Base-by-base conservation (phyloP, 2,329 filamentous ascomycete genomes). In the Penicillium aurantiogriseum region DNA sequence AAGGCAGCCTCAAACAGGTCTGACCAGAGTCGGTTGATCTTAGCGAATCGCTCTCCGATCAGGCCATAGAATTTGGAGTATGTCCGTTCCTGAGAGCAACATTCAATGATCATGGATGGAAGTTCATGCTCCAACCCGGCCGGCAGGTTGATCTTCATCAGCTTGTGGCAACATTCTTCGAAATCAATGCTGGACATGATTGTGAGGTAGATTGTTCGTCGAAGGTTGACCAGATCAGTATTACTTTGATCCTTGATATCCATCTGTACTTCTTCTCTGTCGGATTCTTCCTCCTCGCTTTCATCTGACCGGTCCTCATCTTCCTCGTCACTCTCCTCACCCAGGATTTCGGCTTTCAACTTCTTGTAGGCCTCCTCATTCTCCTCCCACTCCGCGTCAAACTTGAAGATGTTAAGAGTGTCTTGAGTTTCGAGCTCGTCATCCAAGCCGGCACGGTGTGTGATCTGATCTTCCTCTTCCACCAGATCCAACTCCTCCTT, bases 211-310 rank as follows among this genome's bases (percentile, higher is more conserved):
- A 97, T 99, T 7, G 91, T 96, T 69, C 92, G 86, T 59, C 94
- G 89, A 50, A 99, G 81, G 71, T 95, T 96, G 72, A 97, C 91
- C 15, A 99, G 83, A 73, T 99, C 92, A 0, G 92, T 92, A 69
- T 99, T 99, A 62, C 89, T 95, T 78, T 96, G 92, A 70, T 99
- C 94, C 77, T 97, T 96, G 79, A 99, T 96, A 74, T 99, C 94
- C 75, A 97, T 83, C 21, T 89, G 89, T 71, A 89, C 89, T 62
- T 91, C 87, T 71, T 94, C 88, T 61, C 88, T 83, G 42, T 90
- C 87, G 57, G 92, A 89, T 57, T 86, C 88, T n/a, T 88, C 80
- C 3, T 84, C 84, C 10, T 83, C 88, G 19, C 86, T 85, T 10
- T 84, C 85, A 3, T 64, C 61, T 1, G 83, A 81, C 17, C 81